phyloP scores from a whole-genome alignment of 192 early-diverging fungal species.

The Glomus cerebriforme region DNA sequence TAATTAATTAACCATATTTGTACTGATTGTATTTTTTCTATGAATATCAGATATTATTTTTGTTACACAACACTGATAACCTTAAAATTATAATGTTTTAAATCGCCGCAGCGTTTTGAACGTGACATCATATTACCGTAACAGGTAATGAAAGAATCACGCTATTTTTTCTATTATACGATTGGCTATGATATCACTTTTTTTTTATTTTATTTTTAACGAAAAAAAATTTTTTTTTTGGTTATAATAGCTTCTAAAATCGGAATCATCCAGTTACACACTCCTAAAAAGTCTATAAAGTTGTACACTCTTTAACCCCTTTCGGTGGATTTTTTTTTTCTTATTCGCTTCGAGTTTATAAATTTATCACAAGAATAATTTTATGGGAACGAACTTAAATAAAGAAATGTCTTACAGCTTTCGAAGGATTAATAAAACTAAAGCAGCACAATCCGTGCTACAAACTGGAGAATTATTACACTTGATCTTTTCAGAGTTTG shows the following conservation, averaged over 20 bases:
- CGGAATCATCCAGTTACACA: not conserved
- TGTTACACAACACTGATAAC: no score
- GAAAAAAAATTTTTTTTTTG: not conserved
- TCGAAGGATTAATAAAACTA: not conserved
- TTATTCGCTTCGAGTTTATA: not conserved
- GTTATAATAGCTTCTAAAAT: not conserved
- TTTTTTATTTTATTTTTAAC: no score
- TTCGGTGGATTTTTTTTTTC: not conserved
- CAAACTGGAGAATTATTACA: slow-evolving; percentile 1
- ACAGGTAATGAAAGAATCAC: no score
- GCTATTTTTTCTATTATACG: no score
- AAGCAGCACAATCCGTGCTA: slow-evolving; percentile 4
- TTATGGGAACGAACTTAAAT: not conserved
- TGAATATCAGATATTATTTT: no score
- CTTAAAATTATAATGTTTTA: no score
- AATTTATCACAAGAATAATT: not conserved
- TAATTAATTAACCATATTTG: no score
- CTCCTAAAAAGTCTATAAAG: not conserved
- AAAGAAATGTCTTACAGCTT: not conserved
- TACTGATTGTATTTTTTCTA: no score
- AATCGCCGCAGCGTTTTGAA: no score
- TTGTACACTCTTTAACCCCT: not conserved
- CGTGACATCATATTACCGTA: no score
- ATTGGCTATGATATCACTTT: no score
- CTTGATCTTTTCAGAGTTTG: slow-evolving; percentile 12